Evolutionary conservation across 176 grass and related monocot genomes (phyloP), one percentile per base, ranked within the genome.

Genomic region (Carex pumila): DNA sequence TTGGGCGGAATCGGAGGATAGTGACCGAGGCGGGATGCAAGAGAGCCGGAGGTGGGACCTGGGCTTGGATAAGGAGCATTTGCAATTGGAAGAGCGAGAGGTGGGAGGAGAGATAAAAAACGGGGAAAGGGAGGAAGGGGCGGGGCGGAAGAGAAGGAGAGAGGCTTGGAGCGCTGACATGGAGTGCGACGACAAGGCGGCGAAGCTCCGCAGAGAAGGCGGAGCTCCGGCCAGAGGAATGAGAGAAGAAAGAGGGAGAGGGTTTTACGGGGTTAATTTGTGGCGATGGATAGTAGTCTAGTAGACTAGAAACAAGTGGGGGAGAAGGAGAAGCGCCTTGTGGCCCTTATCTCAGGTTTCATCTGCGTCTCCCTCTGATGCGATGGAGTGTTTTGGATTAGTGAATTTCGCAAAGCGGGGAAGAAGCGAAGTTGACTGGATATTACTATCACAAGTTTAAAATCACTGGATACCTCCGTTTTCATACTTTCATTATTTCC

Each of bases 161-260:
- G 89, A 91, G 1, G 89, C 91, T 85, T 97, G 94, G 53, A 93
- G 91, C 56, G 89, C 87, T 55, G 43, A 88, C 94, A 97, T 97
- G 87, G 84, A 59, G 25, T 31, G 47, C 15, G 47, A 5, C 41
- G 70, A 73, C 41, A 72, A 41, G 60, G 65, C 47, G 11, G 70
- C 5, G 30, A 82, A 21, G 52, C 84, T 14, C 13, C 71, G 14
- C 1, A 25, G 31, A 55, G 43, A 67, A 56, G 55, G 80, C 5
- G 79, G 85, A 58, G 84, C 53, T 66, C 66, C 61, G 79, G 74
- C 71, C 87, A 87, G 77, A 86, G 79, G 66, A 83, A 9, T 3
- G 18, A 47, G 17, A 9, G 0, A 9, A 47, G 19, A 39, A 10
- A 30, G 4, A 9, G 22, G 17, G 0, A 37, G 6, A 36, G 13